phyloP scores from a whole-genome alignment of 2,329 filamentous ascomycete species.

The Penicillium expansum region DNA sequence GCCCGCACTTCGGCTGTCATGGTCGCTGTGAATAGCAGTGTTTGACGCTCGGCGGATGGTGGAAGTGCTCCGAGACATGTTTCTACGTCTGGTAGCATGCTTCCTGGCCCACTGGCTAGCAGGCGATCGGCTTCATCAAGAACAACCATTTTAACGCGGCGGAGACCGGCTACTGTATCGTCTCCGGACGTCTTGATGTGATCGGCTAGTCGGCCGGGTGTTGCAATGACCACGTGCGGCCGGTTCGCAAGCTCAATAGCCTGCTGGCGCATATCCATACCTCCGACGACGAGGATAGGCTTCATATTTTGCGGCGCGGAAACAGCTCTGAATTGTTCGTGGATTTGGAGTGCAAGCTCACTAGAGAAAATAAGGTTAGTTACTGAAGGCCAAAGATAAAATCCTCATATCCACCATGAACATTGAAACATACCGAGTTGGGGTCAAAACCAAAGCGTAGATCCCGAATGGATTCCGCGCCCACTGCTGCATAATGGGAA shows the following conservation, averaged over 20 bases:
- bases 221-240: constrained; percentile 91
- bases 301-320: constrained; percentile 85
- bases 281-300: constrained; percentile 84
- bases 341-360: constrained; percentile 93
- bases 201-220: constrained; percentile 86
- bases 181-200: constrained; percentile 89
- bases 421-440: constrained; percentile 60
- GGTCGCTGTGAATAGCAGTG: constrained; percentile 91
- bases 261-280: constrained; percentile 87
- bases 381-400: background rate
- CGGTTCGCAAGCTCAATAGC: constrained; percentile 77
- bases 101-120: constrained; percentile 69
- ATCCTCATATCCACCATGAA: background rate
- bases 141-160: constrained; percentile 78
- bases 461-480: constrained; percentile 88
- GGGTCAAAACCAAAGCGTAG: constrained; percentile 84
- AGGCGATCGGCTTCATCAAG: constrained; percentile 95
- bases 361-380: constrained; percentile 40
- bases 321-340: constrained; percentile 92
- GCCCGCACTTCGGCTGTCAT: constrained; percentile 89
- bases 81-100: constrained; percentile 92
- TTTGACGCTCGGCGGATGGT: constrained; percentile 76
- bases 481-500: constrained; percentile 92
- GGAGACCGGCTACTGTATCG: constrained; percentile 80
- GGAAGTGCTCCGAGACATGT: constrained; percentile 82